Evolutionary conservation across 2,329 filamentous ascomycete genomes (phyloP).

Genomic region (Aspergillus aculeatus): DNA sequence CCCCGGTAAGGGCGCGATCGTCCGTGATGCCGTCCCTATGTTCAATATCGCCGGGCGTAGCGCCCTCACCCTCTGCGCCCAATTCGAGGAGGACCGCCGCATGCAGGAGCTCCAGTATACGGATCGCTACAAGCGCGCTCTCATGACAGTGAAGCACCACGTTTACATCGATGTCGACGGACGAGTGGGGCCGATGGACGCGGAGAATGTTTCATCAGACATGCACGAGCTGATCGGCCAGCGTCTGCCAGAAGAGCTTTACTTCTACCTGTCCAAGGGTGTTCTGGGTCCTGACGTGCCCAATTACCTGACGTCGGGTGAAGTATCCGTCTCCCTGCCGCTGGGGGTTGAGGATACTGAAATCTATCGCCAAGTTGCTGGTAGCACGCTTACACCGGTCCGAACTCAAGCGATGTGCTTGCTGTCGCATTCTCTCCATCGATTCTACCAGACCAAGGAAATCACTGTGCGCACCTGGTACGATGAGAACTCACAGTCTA

Average conservation of each 20-base stretch:
- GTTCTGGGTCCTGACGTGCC: slow-evolving; percentile 76
- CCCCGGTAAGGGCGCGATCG: slow-evolving; percentile 56
- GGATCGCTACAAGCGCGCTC: slow-evolving; percentile 81
- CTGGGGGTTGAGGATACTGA: slow-evolving; percentile 77
- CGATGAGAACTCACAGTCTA: slow-evolving; percentile 63
- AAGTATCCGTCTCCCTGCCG: slow-evolving; percentile 77
- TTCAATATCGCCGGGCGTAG: slow-evolving; percentile 65
- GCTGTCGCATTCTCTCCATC: slow-evolving; percentile 74
- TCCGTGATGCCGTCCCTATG: slow-evolving; percentile 76
- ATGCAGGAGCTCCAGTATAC: slow-evolving; percentile 72
- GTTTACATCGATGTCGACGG: slow-evolving; percentile 77
- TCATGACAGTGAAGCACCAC: slow-evolving; percentile 83
- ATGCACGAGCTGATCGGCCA: slow-evolving; percentile 89
- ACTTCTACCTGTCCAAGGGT: slow-evolving; percentile 83
- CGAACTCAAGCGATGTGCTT: slow-evolving; percentile 75
- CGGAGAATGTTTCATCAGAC: slow-evolving; percentile 72
- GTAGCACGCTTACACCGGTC: slow-evolving; percentile 69
- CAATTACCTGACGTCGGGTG: slow-evolving; percentile 76
- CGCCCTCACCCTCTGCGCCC: slow-evolving; percentile 70
- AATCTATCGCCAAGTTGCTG: slow-evolving; percentile 78
- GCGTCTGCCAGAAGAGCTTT: slow-evolving; percentile 83
- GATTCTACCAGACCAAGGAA: slow-evolving; percentile 77
- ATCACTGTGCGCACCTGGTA: slow-evolving; percentile 84
- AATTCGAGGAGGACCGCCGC: slow-evolving; percentile 76
- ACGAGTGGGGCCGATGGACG: slow-evolving; percentile 71